These are phyloP conservation scores for Allantophomopsis lycopodina DNA, from an alignment of 2,329 filamentous ascomycete species.

Conservation along the genomic window DNA sequence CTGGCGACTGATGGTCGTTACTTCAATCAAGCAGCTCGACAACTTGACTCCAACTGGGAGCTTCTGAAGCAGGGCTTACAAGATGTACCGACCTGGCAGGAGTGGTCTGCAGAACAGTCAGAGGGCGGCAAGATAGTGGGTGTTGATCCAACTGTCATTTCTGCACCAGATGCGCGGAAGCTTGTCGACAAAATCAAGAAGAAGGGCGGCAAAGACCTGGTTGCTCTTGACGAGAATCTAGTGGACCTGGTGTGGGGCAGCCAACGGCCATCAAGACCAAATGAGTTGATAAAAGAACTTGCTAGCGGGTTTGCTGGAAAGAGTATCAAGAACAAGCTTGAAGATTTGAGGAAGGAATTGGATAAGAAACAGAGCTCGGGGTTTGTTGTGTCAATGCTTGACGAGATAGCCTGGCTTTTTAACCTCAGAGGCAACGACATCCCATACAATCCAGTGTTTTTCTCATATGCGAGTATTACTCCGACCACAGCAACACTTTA, in stretches of 20 bases:
- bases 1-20: slow-evolving; percentile 93
- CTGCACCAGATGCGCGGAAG: slow-evolving; percentile 58
- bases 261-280: slow-evolving; percentile 59
- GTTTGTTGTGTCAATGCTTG: slow-evolving; percentile 86
- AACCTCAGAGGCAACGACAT: slow-evolving; percentile 93
- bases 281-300: slow-evolving; percentile 62
- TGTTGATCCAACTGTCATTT: slow-evolving; percentile 80
- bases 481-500: slow-evolving; percentile 67
- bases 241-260: slow-evolving; percentile 83
- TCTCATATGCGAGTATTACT: slow-evolving; percentile 87
- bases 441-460: slow-evolving; percentile 96
- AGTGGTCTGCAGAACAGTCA: slow-evolving; percentile 85
- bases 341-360: slow-evolving; percentile 78
- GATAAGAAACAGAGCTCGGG: slow-evolving; percentile 80
- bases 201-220: slow-evolving; percentile 64
- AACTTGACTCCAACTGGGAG: slow-evolving; percentile 84
- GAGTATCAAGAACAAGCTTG: slow-evolving; percentile 67
- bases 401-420: slow-evolving; percentile 98
- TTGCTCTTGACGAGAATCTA: slow-evolving; percentile 67
- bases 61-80: slow-evolving; percentile 87
- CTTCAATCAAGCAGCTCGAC: slow-evolving; percentile 89
- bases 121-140: slow-evolving; percentile 77
- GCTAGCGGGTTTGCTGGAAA: slow-evolving; percentile 67
- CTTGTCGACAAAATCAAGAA: slow-evolving; percentile 78
- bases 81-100: slow-evolving; percentile 93